These are phyloP conservation scores for Colletotrichum nymphaeae DNA, from an alignment of 2,329 filamentous ascomycete species.

Conservation along the genomic window DNA sequence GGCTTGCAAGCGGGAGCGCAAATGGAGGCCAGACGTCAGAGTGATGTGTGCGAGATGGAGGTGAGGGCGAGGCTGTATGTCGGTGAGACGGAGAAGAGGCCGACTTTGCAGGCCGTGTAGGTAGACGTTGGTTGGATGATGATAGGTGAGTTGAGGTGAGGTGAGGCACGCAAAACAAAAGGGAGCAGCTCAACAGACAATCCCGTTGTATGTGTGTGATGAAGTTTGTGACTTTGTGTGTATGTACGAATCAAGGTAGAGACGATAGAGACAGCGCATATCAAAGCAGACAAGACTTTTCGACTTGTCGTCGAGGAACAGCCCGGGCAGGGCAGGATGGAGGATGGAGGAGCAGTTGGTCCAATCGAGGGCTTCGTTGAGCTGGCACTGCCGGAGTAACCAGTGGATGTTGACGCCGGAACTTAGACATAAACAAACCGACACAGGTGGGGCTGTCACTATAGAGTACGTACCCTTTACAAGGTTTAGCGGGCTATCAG, in stretches of 20 bases:
- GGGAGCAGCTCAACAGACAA: background rate
- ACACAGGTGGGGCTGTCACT: constrained; percentile 16
- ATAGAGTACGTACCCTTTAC: background rate
- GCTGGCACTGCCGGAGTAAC: constrained; percentile 36
- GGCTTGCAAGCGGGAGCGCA: background rate
- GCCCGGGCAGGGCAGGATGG: background rate
- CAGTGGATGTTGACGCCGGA: constrained; percentile 32
- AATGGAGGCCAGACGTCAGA: background rate
- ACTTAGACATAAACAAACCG: constrained; percentile 36
- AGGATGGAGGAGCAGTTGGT: constrained; percentile 12
- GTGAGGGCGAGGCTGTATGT: background rate
- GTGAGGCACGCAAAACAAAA: background rate
- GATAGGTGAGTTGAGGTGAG: background rate
- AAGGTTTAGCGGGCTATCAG: background rate
- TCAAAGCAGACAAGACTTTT: background rate
- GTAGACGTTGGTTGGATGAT: constrained; percentile 6
- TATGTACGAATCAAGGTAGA: background rate
- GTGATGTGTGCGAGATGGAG: background rate
- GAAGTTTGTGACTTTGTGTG: background rate
- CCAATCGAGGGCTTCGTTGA: constrained; percentile 27
- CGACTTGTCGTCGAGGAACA: background rate
- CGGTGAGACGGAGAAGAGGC: background rate
- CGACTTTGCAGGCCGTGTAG: constrained; percentile 17
- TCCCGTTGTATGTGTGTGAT: constrained; percentile 10
- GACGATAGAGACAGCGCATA: background rate